Evolutionary conservation across 2,329 filamentous ascomycete genomes (phyloP).

Genomic region (Domatiomyces globalis): DNA sequence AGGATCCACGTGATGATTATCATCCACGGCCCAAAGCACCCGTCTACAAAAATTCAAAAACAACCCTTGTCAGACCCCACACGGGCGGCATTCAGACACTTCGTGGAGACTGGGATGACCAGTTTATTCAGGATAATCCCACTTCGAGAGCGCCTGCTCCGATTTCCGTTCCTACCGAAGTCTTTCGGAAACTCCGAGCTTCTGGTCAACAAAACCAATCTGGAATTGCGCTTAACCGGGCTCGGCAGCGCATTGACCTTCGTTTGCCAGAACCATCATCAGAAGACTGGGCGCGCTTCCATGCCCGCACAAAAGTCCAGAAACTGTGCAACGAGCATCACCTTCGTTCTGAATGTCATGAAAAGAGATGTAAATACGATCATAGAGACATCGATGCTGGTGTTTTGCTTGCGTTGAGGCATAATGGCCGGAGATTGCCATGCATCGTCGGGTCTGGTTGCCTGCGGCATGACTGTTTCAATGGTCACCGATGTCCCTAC

Average conservation of each 20-base stretch:
- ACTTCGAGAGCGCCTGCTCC: background rate
- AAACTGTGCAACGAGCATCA: slow-evolving; percentile 14
- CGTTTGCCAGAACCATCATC: slow-evolving; percentile 6
- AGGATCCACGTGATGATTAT: background rate
- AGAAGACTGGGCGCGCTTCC: slow-evolving; percentile 6
- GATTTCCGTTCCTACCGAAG: background rate
- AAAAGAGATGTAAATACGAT: slow-evolving; percentile 28
- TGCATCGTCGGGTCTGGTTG: slow-evolving; percentile 31
- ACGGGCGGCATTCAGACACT: background rate
- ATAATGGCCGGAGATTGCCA: slow-evolving; percentile 30
- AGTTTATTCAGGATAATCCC: background rate
- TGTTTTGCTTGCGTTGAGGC: slow-evolving; percentile 29
- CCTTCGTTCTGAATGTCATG: slow-evolving; percentile 12
- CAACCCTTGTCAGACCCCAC: background rate
- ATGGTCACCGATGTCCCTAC: slow-evolving; percentile 27
- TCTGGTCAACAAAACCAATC: background rate
- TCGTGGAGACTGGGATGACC: background rate
- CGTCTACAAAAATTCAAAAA: background rate
- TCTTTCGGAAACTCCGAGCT: background rate
- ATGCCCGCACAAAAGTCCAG: slow-evolving; percentile 4
- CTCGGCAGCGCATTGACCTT: slow-evolving; percentile 11
- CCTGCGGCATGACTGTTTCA: slow-evolving; percentile 29
- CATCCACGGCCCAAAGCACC: background rate
- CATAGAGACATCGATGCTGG: slow-evolving; percentile 30
- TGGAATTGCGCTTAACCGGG: slow-evolving; percentile 4